Percentiles rank a stretch among this genome's conserved stretches.
phyloP scores from a whole-genome alignment of 1,284 basidiomycete genomes.

The Cutaneotrichosporon mucoides region DNA sequence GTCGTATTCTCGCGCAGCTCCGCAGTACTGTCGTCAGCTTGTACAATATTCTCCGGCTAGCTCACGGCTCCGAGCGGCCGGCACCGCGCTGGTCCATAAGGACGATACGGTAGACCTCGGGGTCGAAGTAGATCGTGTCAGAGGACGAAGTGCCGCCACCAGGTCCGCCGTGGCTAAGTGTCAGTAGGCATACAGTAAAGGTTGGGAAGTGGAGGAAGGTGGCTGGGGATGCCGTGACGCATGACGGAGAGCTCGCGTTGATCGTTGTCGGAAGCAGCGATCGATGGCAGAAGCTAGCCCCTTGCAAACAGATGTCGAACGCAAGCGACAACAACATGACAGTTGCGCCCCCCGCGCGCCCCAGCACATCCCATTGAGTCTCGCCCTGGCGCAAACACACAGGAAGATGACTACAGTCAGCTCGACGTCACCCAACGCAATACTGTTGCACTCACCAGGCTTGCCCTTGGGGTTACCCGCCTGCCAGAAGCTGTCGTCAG shows the following conservation, averaged over 20 bases:
- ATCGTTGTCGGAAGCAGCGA: neutral
- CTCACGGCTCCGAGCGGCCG: conserved; percentile 73
- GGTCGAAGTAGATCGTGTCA: conserved; percentile 77
- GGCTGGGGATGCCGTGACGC: no score
- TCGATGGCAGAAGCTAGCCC: no score
- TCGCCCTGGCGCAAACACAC: neutral
- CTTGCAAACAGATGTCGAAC: no score
- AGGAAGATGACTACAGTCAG: conserved; percentile 66
- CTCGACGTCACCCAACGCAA: neutral
- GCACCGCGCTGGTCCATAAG: conserved; percentile 76
- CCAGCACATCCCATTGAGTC: no score
- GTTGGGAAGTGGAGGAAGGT: no score
- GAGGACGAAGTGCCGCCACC: conserved; percentile 43
- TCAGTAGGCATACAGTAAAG: no score
- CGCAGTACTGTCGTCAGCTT: conserved; percentile 56
- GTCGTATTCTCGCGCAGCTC: conserved; percentile 84
- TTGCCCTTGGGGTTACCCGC: conserved; percentile 69
- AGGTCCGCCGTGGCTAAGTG: conserved; percentile 28
- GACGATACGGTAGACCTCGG: conserved; percentile 66
- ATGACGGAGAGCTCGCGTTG: no score
- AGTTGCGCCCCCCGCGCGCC: no score
- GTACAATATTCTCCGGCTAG: neutral
- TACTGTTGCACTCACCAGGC: conserved; percentile 29
- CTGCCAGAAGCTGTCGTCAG: conserved; percentile 63
- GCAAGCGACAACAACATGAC: no score